Evolutionary conservation across 495 filamentous ascomycete genomes (phyloP).

Genomic region (Neurospora africana): DNA sequence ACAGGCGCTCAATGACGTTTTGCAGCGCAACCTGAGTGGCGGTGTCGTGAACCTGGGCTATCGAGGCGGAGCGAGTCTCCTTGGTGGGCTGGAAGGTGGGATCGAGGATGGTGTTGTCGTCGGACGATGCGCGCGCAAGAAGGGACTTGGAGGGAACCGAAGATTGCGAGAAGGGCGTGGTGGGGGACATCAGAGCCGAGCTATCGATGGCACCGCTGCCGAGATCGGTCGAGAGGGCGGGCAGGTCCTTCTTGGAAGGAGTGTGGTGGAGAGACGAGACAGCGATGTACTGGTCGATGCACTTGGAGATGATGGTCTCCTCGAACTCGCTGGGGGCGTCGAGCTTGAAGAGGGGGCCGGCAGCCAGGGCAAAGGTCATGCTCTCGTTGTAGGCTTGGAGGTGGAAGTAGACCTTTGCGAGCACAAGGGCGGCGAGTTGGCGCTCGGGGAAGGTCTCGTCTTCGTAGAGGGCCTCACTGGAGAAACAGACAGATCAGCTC

Average conservation of each 20-base stretch:
- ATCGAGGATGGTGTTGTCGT: slow-evolving; percentile 51
- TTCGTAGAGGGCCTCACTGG: slow-evolving; percentile 92
- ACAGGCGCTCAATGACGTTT: slow-evolving; percentile 72
- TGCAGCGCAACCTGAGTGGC: slow-evolving; percentile 62
- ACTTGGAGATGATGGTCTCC: slow-evolving; percentile 97
- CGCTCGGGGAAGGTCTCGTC: slow-evolving; percentile 90
- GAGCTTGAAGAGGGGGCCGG: slow-evolving; percentile 89
- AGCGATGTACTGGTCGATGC: slow-evolving; percentile 93
- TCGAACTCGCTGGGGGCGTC: slow-evolving; percentile 91
- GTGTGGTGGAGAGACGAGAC: slow-evolving; percentile 63
- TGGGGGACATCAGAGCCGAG: slow-evolving; percentile 69
- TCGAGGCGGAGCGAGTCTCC: slow-evolving; percentile 37
- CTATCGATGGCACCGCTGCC: slow-evolving; percentile 48
- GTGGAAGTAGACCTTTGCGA: slow-evolving; percentile 97
- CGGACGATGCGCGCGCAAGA: slow-evolving; percentile 56
- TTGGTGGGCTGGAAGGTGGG: slow-evolving; percentile 46
- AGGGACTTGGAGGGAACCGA: slow-evolving; percentile 84
- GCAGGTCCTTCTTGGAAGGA: slow-evolving; percentile 36
- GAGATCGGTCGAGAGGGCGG: slow-evolving; percentile 67
- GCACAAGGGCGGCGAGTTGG: slow-evolving; percentile 85
- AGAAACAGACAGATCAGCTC: slow-evolving; percentile 1
- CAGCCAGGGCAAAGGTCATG: slow-evolving; percentile 94
- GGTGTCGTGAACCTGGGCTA: slow-evolving; percentile 33
- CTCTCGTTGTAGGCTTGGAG: slow-evolving; percentile 98
- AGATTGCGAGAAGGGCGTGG: slow-evolving; percentile 87